Percentiles rank a stretch among this genome's conserved stretches.
Conservation (phyloP, 345 rosid species). For the Capsella bursapastoris region DNA sequence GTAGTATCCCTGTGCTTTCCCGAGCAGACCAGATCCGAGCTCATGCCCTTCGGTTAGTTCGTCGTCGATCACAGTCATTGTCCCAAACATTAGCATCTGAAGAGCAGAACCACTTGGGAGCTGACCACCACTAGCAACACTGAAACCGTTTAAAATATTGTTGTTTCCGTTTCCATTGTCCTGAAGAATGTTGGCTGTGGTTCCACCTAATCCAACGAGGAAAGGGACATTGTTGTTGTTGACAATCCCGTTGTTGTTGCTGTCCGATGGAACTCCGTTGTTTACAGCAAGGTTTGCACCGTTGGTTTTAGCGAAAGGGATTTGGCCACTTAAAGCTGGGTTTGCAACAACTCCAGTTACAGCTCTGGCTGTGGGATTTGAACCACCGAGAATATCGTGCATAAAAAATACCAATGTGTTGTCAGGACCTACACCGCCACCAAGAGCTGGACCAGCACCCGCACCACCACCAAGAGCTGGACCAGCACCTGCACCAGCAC, state of each 20-base stretch:
- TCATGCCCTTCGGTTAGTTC: constrained; percentile 78
- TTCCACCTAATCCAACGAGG: constrained; percentile 79
- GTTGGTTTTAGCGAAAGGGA: constrained; percentile 85
- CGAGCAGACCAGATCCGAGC: constrained; percentile 65
- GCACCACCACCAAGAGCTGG: background rate
- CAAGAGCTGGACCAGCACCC: constrained; percentile 23
- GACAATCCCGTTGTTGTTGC: constrained; percentile 63
- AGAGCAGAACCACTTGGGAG: constrained; percentile 58
- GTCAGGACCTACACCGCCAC: constrained; percentile 39
- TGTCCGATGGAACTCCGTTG: constrained; percentile 66
- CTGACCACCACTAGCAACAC: constrained; percentile 58
- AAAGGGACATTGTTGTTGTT: constrained; percentile 90
- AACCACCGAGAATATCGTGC: constrained; percentile 84
- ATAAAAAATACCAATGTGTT: constrained; percentile 63
- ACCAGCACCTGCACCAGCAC: constrained; percentile 26
- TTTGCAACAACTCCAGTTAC: constrained; percentile 76
- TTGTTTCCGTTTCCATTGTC: constrained; percentile 57
- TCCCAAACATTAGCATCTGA: constrained; percentile 81
- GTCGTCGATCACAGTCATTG: constrained; percentile 79
- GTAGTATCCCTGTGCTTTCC: constrained; percentile 90
- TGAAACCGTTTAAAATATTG: constrained; percentile 45
- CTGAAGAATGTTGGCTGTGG: constrained; percentile 51
- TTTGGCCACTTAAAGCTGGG: constrained; percentile 69
- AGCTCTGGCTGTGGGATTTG: constrained; percentile 72
- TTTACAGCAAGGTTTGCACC: constrained; percentile 75